Base-by-base conservation (phyloP, 2,329 filamentous ascomycete genomes). In the Fusarium sambucinum region DNA sequence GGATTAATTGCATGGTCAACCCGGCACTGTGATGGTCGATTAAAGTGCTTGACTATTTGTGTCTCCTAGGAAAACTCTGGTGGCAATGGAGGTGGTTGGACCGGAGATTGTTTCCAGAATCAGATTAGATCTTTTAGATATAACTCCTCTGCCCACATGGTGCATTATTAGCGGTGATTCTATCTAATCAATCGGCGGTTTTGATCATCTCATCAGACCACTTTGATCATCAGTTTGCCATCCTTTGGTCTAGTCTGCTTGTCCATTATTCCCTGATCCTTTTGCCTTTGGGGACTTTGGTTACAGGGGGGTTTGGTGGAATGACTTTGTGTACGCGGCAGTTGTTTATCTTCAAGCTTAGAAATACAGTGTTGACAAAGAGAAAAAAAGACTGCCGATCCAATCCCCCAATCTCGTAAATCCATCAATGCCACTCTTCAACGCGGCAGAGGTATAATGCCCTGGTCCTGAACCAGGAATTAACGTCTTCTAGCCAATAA, bases 71-170 rank as follows among this genome's bases (percentile, higher is more conserved):
- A 12, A 17, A 30, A 29, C 4, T 10, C 23, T 9, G 14, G 35
- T 51, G 53, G 45, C 46, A 19, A 53, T 44, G 25, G 23, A 40
- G 30, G 38, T 38, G 55, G 29, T 33, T 48, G 42, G 45, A 13
- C 9, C 55, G 55, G 55, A 58, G 47, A 30, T 44, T 21, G 38
- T 44, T 58, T 42, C 55, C 55, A 35, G 4, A 54, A 54, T 58
- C 55, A 58, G 30, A 54, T 58, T 58, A 58, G 55, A 58, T 58
- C 48, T 58, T 58, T 54, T 58, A 58, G 55, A 58, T 58, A 54
- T 58, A 9, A 37, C 42, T 45, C 40, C 25, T 33, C 14, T 33
- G 14, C 48, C 55, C 55, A 54, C 55, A 54, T 44, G 11, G 47
- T 11, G 37, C 21, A 51, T 29, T 4, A 1, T 25, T 57, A 53